phyloP scores from a whole-genome alignment of 257 asterid species.

The Craterostigma plantagineum region DNA sequence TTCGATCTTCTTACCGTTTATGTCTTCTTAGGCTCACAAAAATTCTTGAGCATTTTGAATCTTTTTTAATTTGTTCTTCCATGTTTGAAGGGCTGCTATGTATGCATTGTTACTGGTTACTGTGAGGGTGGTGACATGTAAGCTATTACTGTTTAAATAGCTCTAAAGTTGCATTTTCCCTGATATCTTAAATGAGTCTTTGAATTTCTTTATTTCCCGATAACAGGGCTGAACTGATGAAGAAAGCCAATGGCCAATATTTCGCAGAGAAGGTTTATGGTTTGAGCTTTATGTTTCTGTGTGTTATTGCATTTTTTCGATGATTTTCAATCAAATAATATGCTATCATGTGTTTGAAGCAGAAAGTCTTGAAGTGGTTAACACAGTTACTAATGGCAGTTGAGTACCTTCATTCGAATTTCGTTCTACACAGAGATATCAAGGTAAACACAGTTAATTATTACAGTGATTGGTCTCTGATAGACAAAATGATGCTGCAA shows the following conservation, averaged over 20 bases:
- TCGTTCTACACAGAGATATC: constrained; percentile 88
- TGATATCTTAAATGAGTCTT: constrained; percentile 1
- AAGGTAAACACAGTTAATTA: constrained; percentile 26
- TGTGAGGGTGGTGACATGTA: constrained; percentile 99
- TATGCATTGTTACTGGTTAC: constrained; percentile 92
- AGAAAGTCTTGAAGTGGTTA: constrained; percentile 92
- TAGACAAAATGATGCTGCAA: not conserved
- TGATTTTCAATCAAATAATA: not conserved
- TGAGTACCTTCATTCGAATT: constrained; percentile 94
- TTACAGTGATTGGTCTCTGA: not conserved
- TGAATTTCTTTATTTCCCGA: constrained; percentile 8
- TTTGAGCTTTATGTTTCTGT: not conserved
- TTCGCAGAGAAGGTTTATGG: constrained; percentile 79
- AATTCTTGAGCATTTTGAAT: too few species aligned
- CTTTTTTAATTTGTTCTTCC: too few species aligned
- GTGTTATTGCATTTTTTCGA: not conserved
- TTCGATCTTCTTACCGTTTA: not conserved
- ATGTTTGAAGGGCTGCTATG: constrained; percentile 79
- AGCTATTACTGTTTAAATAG: too few species aligned
- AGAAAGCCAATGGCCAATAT: constrained; percentile 69
- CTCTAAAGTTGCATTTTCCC: too few species aligned
- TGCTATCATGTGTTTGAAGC: constrained; percentile 15
- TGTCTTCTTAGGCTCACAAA: too few species aligned
- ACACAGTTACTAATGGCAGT: constrained; percentile 83
- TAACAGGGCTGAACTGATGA: constrained; percentile 94